Evolutionary conservation across 2,329 filamentous ascomycete genomes (phyloP), one percentile per base, ranked within the genome.

Genomic region (Aspergillus sp.): DNA sequence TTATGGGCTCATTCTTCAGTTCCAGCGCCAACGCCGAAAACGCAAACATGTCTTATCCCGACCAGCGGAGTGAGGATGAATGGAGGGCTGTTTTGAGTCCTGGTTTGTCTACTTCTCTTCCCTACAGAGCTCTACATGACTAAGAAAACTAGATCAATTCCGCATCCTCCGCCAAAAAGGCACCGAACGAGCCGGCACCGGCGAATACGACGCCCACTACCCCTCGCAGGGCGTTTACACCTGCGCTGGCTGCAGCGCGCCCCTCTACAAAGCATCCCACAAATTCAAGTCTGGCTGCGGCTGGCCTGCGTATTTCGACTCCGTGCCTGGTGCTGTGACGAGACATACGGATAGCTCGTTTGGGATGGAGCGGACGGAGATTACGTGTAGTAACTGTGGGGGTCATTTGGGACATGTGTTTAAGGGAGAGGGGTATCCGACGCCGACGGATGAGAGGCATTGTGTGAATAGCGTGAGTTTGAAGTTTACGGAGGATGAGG

Each of bases 221-320:
- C 83, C 90, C 1, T 68, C 77, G 0, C 62, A 77, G 5, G 94
- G 93, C 45, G 79, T 89, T 43, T 98, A 97, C 73, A 83, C 77
- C 37, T 98, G 93, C 69, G 88, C 87, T 12, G 93, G 81, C 41
- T 98, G 93, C 75, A 68, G 83, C 27, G 79, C 90, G 6, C 90
- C 93, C 5, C 81, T 98, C 12, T 98, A 98, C 79, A 91, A 84
- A 67, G 90, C 93, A 27, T 78, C 78, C 50, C 90, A 95, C 71
- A 98, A 98, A 69, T 98, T 98, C 78, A 88, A 88, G 68, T 94
- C 88, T 12, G 89, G 90, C 34, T 98, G 93, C 69, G 93, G 93
- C 48, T 98, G 93, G 93, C 93, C 93, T 0, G 93, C 93, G 9
- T 98, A 97, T 71, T 98, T 91, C 65, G 93, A 98, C 69, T 91